Conservation (phyloP, 1,284 basidiomycete genomes). For the Microbotryomycetes sp. region DNA sequence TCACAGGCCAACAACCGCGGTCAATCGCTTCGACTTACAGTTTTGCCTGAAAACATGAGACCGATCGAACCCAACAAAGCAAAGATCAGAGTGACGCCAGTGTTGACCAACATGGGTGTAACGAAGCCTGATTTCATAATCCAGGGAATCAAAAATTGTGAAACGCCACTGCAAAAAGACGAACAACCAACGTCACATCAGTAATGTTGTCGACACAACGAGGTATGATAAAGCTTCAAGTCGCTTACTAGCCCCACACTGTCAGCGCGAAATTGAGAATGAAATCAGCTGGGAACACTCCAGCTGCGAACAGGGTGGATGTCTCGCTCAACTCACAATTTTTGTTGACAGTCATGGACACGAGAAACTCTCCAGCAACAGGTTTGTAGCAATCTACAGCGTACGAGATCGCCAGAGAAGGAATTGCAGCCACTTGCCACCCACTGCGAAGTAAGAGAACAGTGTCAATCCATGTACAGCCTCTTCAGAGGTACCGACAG, state of each 20-base stretch:
- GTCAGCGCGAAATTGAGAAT: too few species aligned
- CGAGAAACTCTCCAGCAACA: slow-evolving; percentile 3
- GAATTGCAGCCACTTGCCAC: slow-evolving; percentile 9
- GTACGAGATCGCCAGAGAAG: neutral
- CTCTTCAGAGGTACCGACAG: too few species aligned
- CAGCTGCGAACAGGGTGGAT: too few species aligned
- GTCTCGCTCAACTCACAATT: too few species aligned
- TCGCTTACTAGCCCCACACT: slow-evolving; percentile 5
- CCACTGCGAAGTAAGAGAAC: neutral
- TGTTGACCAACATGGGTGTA: slow-evolving; percentile 3
- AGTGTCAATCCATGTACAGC: too few species aligned
- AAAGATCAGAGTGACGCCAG: slow-evolving; percentile 2
- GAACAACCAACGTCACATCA: neutral
- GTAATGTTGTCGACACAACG: too few species aligned
- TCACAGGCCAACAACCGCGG: too few species aligned
- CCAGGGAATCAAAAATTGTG: slow-evolving; percentile 4
- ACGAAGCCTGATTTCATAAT: neutral
- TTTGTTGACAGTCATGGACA: slow-evolving; percentile 8
- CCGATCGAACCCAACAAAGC: neutral
- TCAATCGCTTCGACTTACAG: neutral
- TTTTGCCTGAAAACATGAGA: neutral
- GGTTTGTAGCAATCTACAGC: slow-evolving; percentile 2
- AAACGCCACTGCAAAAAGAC: neutral
- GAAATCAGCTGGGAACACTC: too few species aligned
- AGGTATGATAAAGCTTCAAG: too few species aligned